These are phyloP conservation scores for Prunus mume DNA, from an alignment of 306 rosid genomes.

Conservation along the genomic window DNA sequence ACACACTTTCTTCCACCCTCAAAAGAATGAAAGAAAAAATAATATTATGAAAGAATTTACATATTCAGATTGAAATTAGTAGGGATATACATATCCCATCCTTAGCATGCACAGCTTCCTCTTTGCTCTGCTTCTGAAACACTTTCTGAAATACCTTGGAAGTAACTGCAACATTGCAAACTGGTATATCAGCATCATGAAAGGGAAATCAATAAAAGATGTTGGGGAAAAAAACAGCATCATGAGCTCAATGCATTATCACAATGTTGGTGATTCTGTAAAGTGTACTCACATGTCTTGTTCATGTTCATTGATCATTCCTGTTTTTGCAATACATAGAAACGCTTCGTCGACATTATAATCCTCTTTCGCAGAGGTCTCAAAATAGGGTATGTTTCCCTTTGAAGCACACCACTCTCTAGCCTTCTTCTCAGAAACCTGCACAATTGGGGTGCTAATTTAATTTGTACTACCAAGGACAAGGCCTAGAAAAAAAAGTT, in stretches of 20 bases:
- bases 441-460: slow-evolving; percentile 6
- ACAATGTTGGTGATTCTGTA: no score
- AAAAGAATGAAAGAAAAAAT: slow-evolving; percentile 19
- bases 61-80: neutral
- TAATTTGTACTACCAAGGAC: neutral
- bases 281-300: slow-evolving; percentile 54
- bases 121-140: slow-evolving; percentile 66
- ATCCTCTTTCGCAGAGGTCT: slow-evolving; percentile 83
- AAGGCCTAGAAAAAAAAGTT: neutral
- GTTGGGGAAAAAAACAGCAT: neutral
- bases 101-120: slow-evolving; percentile 76
- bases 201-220: no score
- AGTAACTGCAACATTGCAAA: slow-evolving; percentile 52
- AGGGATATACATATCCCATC: neutral
- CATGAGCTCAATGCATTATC: no score
- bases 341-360: slow-evolving; percentile 74
- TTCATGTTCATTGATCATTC: slow-evolving; percentile 59
- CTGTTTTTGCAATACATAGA: slow-evolving; percentile 57
- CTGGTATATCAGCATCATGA: neutral
- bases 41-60: neutral
- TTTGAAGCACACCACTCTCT: slow-evolving; percentile 76
- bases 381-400: slow-evolving; percentile 84
- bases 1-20: slow-evolving; percentile 4
- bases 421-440: slow-evolving; percentile 69
- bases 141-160: slow-evolving; percentile 69